phyloP scores from a whole-genome alignment of 495 filamentous ascomycete species.

The Annulohypoxylon nitens region DNA sequence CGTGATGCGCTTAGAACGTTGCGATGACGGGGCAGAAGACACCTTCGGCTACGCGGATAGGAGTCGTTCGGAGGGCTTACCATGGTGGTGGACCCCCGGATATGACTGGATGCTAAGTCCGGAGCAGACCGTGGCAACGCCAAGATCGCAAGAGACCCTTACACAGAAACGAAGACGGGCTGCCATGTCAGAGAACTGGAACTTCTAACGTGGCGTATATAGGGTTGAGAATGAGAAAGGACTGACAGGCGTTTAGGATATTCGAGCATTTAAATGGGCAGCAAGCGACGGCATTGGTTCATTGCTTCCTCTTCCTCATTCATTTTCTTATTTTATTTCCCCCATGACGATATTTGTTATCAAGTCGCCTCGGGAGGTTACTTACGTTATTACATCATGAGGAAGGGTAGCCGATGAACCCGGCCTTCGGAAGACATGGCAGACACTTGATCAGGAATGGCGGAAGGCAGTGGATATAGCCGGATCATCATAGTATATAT shows the following conservation, averaged over 20 bases:
- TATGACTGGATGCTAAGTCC: conserved; percentile 56
- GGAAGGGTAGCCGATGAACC: conserved; percentile 6
- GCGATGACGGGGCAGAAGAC: conserved; percentile 59
- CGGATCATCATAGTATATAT: conserved; percentile 39
- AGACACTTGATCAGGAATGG: conserved; percentile 7
- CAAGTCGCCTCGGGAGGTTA: conserved; percentile 7
- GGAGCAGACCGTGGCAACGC: conserved; percentile 45
- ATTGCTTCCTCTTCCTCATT: conserved; percentile 40
- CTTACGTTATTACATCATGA: conserved; percentile 34
- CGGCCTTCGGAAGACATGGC: conserved; percentile 20
- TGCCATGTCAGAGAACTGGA: conserved; percentile 50
- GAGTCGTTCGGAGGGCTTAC: conserved; percentile 9
- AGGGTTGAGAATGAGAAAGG: conserved; percentile 24
- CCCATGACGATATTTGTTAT: conserved; percentile 16
- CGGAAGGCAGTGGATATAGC: conserved; percentile 33
- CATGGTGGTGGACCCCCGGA: conserved; percentile 35
- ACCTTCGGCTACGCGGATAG: conserved; percentile 47
- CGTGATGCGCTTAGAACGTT: conserved; percentile 80
- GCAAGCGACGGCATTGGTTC: conserved; percentile 47
- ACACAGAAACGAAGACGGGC: conserved; percentile 51
- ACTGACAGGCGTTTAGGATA: conserved; percentile 36
- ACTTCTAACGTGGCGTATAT: conserved; percentile 51
- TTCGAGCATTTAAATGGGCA: conserved; percentile 45
- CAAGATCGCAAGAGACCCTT: conserved; percentile 43
- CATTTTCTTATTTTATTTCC: conserved; percentile 31